Conservation (phyloP, 2,329 filamentous ascomycete genomes). For the Botryotinia globosa region DNA sequence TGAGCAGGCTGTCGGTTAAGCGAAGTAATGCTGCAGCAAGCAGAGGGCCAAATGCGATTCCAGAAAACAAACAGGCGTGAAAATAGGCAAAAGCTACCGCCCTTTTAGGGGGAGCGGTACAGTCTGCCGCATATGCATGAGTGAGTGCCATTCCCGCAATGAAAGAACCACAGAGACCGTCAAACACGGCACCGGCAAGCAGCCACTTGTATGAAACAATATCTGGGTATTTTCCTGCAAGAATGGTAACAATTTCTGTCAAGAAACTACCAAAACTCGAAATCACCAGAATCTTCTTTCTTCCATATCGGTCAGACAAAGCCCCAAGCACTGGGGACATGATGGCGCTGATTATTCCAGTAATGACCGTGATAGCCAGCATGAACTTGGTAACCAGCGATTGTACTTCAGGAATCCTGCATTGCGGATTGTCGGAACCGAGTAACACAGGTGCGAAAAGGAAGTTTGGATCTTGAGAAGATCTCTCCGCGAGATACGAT, state of each 20-base stretch:
- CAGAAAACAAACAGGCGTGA: slow-evolving; percentile 82
- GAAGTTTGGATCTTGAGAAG: slow-evolving; percentile 55
- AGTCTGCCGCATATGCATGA: slow-evolving; percentile 87
- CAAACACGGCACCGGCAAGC: slow-evolving; percentile 70
- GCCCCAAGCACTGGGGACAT: slow-evolving; percentile 79
- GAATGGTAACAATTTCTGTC: slow-evolving; percentile 72
- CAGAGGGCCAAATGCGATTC: slow-evolving; percentile 84
- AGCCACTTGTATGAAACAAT: slow-evolving; percentile 74
- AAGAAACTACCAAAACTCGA: slow-evolving; percentile 72
- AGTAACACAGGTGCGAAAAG: slow-evolving; percentile 62
- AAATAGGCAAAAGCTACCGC: slow-evolving; percentile 86
- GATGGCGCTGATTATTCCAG: slow-evolving; percentile 75
- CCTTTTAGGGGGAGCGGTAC: slow-evolving; percentile 74
- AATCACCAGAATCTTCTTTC: slow-evolving; percentile 70
- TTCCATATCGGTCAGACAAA: slow-evolving; percentile 82
- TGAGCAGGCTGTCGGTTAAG: slow-evolving; percentile 68
- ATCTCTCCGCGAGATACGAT: slow-evolving; percentile 72
- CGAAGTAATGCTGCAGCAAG: slow-evolving; percentile 77
- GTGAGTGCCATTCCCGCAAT: slow-evolving; percentile 74
- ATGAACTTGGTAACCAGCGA: slow-evolving; percentile 74
- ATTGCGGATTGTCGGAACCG: slow-evolving; percentile 72
- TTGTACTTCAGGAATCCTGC: slow-evolving; percentile 75
- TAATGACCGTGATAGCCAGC: slow-evolving; percentile 69
- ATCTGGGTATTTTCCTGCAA: slow-evolving; percentile 73
- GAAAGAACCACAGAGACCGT: slow-evolving; percentile 86